Evolutionary conservation across 306 rosid genomes (phyloP), one percentile per base, ranked within the genome.

Genomic region (Hippophae rhamnoides): DNA sequence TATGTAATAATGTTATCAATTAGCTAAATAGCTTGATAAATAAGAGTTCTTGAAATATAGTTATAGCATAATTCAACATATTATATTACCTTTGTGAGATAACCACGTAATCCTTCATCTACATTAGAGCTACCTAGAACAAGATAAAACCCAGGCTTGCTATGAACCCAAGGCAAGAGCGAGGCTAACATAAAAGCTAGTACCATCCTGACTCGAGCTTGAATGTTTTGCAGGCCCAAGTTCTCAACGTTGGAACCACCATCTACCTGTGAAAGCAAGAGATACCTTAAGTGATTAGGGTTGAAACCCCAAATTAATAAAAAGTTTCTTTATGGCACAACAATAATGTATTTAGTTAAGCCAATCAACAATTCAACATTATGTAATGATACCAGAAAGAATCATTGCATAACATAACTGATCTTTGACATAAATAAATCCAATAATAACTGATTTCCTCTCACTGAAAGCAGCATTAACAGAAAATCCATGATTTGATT

Each of bases 121-220:
- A 92, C 96, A 60, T 92, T 92, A 61, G 96, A 83, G 77, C 93
- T 85, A 52, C 95, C 99, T 70, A 92, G 72, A 67, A 92, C 96
- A 73, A 92, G 99, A 82, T 77, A 88, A 84, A 92, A 88, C 56
- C 93, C 95, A 54, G 80, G 77, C 72, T 87, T 88, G 61, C 26
- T 78, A 72, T 92, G 96, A 77, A 92, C 99, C 99, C 96, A 92
- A 62, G 99, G 96, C 78, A 88, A 77, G 52, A 92, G 96, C 52
- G 95, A 92, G 0, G 99, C 99, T 56, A 82, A 69, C 99, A 88
- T 92, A 78, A 88, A 92, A 78, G 99, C 99, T 56, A 92, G 78
- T 63, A 92, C 88, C 99, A 92, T 92, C 66, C 96, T 84, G 27
- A 88, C 84, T 76, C 95, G 76, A 68, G 96, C 96, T 77, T 88